Conservation (phyloP, 2,329 filamentous ascomycete species). For the Colletotrichum caudatum region DNA sequence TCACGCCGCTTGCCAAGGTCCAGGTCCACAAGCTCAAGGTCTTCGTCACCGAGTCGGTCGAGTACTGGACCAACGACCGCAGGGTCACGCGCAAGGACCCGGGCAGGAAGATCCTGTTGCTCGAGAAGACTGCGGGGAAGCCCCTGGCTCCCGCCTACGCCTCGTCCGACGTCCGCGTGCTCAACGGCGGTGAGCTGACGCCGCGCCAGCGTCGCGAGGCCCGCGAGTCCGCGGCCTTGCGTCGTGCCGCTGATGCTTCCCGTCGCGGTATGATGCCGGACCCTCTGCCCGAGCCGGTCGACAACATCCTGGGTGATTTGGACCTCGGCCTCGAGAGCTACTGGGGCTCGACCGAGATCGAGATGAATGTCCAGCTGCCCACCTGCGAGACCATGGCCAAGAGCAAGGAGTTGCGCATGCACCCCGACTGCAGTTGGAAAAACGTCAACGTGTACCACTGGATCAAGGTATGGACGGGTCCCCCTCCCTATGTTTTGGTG, state of each 20-base stretch:
- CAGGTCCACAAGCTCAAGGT: conserved; percentile 94
- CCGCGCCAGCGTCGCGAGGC: conserved; percentile 61
- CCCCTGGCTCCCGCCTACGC: conserved; percentile 79
- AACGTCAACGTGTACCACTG: conserved; percentile 95
- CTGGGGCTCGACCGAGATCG: conserved; percentile 91
- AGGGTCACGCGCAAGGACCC: conserved; percentile 87
- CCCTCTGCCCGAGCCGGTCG: conserved; percentile 64
- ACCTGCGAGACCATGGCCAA: conserved; percentile 89
- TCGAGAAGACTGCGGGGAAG: conserved; percentile 88
- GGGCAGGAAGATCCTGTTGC: conserved; percentile 84
- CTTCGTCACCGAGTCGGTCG: conserved; percentile 88
- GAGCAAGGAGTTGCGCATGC: conserved; percentile 73
- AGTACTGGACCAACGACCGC: conserved; percentile 90
- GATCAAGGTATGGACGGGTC: conserved; percentile 79
- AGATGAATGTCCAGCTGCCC: conserved; percentile 92
- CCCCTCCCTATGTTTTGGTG: background rate
- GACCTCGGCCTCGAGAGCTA: conserved; percentile 76
- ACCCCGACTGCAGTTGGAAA: conserved; percentile 93
- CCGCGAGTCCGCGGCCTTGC: conserved; percentile 58
- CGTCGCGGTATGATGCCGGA: conserved; percentile 54
- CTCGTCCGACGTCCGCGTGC: conserved; percentile 79
- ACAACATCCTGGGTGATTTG: conserved; percentile 85
- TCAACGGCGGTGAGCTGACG: conserved; percentile 82
- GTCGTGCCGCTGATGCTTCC: conserved; percentile 67
- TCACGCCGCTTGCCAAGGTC: conserved; percentile 92